A percentile compares a stretch with the other conserved stretches of the same genome.
phyloP scores from a whole-genome alignment of 805 yeast genomes.

The Yarrowia divulgata region DNA sequence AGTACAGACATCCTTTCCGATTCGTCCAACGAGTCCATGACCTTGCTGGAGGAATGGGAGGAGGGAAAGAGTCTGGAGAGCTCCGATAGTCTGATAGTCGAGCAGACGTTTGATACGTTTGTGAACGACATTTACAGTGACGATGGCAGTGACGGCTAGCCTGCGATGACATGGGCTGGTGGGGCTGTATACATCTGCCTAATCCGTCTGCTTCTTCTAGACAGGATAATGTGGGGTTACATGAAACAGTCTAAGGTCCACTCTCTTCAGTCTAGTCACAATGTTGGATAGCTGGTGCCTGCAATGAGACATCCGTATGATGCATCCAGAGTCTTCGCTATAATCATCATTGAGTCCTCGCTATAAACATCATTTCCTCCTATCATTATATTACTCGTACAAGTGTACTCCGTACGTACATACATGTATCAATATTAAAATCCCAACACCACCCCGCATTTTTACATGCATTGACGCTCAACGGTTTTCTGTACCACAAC shows the following conservation, averaged over 20 bases:
- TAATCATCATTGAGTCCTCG: background rate
- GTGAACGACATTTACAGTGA: conserved; percentile 5
- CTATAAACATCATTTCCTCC: too few species aligned
- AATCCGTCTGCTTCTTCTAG: background rate
- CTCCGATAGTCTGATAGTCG: background rate
- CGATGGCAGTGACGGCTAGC: too few species aligned
- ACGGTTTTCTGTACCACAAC: conserved; percentile 17
- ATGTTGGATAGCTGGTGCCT: background rate
- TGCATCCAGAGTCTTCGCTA: too few species aligned
- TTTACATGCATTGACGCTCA: conserved; percentile 12
- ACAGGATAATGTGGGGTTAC: background rate
- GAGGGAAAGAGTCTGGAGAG: conserved; percentile 1
- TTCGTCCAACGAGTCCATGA: conserved; percentile 18
- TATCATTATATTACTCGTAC: too few species aligned
- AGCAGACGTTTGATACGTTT: conserved; percentile 20
- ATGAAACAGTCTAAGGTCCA: background rate
- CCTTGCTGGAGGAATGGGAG: conserved; percentile 2
- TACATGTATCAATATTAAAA: background rate
- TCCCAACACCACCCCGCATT: conserved; percentile 31
- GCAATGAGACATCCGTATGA: too few species aligned
- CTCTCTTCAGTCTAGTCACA: too few species aligned
- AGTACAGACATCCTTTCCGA: conserved; percentile 1
- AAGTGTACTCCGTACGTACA: too few species aligned
- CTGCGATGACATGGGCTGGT: too few species aligned
- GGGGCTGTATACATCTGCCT: background rate